Evolutionary conservation across 805 yeast genomes (phyloP).

Genomic region (Pichia ethanolica): DNA sequence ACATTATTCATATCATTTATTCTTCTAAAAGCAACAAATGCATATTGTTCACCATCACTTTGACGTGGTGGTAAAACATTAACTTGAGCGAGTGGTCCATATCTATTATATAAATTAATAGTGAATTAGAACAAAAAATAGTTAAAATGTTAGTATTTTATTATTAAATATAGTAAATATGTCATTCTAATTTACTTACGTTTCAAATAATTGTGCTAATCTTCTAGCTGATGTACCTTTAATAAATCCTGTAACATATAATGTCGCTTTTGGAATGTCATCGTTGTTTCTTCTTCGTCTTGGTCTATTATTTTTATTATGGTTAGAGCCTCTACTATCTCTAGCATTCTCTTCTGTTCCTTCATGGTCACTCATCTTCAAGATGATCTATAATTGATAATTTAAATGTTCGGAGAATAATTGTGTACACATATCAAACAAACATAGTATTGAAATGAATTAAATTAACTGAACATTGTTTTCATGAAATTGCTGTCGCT

Average conservation of each 20-base stretch:
- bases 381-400: too few relatives aligned
- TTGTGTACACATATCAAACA: too few relatives aligned
- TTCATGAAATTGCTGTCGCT: too few relatives aligned
- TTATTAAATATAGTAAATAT: too few relatives aligned
- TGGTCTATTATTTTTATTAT: neutral
- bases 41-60: constrained; percentile 52
- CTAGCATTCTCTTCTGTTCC: neutral
- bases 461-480: too few relatives aligned
- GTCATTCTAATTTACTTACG: constrained; percentile 3
- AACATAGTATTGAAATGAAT: too few relatives aligned
- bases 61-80: constrained; percentile 58
- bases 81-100: constrained; percentile 49
- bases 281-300: neutral
- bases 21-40: constrained; percentile 53
- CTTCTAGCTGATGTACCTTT: constrained; percentile 48
- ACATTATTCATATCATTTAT: constrained; percentile 49
- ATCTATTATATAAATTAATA: constrained; percentile 24
- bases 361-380: too few relatives aligned
- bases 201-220: constrained; percentile 53
- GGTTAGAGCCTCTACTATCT: neutral
- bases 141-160: too few relatives aligned
- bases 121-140: too few relatives aligned
- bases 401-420: too few relatives aligned
- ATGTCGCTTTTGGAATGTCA: constrained; percentile 18
- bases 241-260: constrained; percentile 34